These are phyloP conservation scores for Boletus vinaceobasis DNA, from an alignment of 768 basidiomycete species.

Conservation along the genomic window DNA sequence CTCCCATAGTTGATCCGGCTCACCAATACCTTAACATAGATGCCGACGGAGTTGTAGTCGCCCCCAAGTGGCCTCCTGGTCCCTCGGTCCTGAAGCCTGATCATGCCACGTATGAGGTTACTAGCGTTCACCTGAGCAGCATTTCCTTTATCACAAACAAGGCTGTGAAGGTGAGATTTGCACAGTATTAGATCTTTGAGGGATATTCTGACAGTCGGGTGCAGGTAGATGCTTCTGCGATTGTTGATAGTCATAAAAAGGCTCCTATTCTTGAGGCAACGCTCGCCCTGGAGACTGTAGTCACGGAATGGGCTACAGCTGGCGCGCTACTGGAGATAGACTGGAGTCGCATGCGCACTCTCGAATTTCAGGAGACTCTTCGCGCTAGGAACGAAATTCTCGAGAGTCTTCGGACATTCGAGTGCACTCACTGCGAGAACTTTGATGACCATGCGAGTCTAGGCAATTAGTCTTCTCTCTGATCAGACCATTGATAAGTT, in stretches of 20 bases:
- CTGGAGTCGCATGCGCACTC: slow-evolving; percentile 76
- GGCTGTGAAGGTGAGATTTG: slow-evolving; percentile 77
- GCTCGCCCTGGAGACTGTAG: slow-evolving; percentile 44
- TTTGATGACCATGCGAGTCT: slow-evolving; percentile 74
- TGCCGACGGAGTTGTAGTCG: slow-evolving; percentile 49
- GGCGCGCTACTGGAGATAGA: slow-evolving; percentile 68
- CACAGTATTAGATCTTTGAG: not conserved
- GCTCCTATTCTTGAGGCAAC: slow-evolving; percentile 58
- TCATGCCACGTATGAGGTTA: slow-evolving; percentile 63
- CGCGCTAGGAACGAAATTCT: slow-evolving; percentile 52
- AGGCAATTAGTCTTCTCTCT: not conserved
- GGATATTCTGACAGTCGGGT: not conserved
- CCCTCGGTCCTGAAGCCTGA: slow-evolving; percentile 46
- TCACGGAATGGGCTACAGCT: slow-evolving; percentile 54
- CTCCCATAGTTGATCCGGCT: not conserved
- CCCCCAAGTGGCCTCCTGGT: slow-evolving; percentile 77
- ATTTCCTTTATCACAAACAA: slow-evolving; percentile 72
- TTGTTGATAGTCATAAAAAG: slow-evolving; percentile 65
- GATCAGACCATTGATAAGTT: slow-evolving; percentile 8
- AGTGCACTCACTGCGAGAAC: slow-evolving; percentile 58
- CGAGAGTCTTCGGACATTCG: slow-evolving; percentile 39
- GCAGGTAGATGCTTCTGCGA: slow-evolving; percentile 68
- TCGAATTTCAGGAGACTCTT: slow-evolving; percentile 89
- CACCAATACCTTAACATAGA: slow-evolving; percentile 40
- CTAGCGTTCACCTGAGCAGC: slow-evolving; percentile 62